Conservation (phyloP, 2,329 filamentous ascomycete genomes). For the Didymella sp. region DNA sequence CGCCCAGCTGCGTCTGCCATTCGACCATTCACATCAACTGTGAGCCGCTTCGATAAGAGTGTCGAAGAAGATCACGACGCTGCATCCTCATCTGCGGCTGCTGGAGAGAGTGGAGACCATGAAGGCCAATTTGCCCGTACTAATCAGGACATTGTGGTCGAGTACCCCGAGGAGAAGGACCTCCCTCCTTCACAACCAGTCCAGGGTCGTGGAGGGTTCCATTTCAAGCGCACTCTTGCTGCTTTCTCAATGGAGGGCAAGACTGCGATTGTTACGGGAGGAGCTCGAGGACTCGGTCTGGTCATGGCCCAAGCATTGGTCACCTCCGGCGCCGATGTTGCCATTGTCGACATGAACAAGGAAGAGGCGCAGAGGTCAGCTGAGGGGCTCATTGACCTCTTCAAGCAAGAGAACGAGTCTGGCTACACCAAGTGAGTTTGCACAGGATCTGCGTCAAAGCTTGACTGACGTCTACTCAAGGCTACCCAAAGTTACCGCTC, state of each 20-base stretch:
- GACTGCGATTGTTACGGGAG: slow-evolving; percentile 86
- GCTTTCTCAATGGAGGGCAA: slow-evolving; percentile 86
- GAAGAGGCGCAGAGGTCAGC: slow-evolving; percentile 84
- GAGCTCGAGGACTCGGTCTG: slow-evolving; percentile 84
- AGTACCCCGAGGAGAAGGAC: slow-evolving; percentile 77
- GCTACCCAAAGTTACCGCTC: slow-evolving; percentile 83
- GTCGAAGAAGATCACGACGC: slow-evolving; percentile 40
- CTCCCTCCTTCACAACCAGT: slow-evolving; percentile 75
- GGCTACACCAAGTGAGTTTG: slow-evolving; percentile 55
- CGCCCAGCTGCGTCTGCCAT: slow-evolving; percentile 29
- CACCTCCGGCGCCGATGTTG: slow-evolving; percentile 84
- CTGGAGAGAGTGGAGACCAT: slow-evolving; percentile 55
- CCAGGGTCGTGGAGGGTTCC: slow-evolving; percentile 76
- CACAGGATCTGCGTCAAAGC: too few relatives aligned
- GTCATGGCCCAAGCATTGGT: slow-evolving; percentile 94
- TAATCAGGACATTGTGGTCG: slow-evolving; percentile 76
- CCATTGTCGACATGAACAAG: slow-evolving; percentile 93
- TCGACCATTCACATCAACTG: slow-evolving; percentile 40
- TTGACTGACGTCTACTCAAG: slow-evolving; percentile 48
- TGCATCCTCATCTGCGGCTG: slow-evolving; percentile 47
- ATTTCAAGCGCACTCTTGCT: slow-evolving; percentile 84
- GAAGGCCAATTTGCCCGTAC: slow-evolving; percentile 79
- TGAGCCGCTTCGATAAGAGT: slow-evolving; percentile 38
- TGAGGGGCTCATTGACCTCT: slow-evolving; percentile 73
- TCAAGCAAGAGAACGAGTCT: slow-evolving; percentile 76